Evolutionary conservation across 306 rosid species (phyloP).

Genomic region (Quercus parvula): DNA sequence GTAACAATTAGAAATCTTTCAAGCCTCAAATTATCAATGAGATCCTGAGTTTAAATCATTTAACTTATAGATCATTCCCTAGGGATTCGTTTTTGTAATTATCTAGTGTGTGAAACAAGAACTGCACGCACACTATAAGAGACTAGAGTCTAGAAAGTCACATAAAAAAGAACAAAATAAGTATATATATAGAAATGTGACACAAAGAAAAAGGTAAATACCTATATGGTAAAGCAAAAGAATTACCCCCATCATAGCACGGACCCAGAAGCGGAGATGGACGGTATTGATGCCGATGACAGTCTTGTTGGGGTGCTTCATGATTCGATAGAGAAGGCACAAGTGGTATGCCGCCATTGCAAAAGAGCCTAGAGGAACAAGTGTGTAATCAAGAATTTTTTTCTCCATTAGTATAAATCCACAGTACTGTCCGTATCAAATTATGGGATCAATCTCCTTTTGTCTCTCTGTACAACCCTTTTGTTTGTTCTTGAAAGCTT

Average conservation of each 20-base stretch:
- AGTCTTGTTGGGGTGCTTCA: conserved; percentile 60
- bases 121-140: no score
- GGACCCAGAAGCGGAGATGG: conserved; percentile 82
- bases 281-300: conserved; percentile 71
- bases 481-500: not conserved
- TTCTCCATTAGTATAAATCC: conserved; percentile 43
- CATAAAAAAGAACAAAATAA: no score
- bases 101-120: no score
- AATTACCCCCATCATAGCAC: conserved; percentile 82
- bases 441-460: no score
- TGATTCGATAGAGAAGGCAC: conserved; percentile 60
- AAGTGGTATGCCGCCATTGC: conserved; percentile 60
- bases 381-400: conserved; percentile 39
- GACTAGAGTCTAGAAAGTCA: no score
- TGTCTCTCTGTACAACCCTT: not conserved
- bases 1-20: no score
- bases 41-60: no score
- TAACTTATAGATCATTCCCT: no score
- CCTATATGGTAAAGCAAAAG: not conserved
- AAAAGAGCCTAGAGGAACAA: conserved; percentile 58
- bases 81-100: no score
- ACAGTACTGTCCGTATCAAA: no score
- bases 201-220: not conserved
- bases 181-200: no score
- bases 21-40: no score